Conservation (phyloP, 2,329 filamentous ascomycete species). For the Diaporthe ampelina region DNA sequence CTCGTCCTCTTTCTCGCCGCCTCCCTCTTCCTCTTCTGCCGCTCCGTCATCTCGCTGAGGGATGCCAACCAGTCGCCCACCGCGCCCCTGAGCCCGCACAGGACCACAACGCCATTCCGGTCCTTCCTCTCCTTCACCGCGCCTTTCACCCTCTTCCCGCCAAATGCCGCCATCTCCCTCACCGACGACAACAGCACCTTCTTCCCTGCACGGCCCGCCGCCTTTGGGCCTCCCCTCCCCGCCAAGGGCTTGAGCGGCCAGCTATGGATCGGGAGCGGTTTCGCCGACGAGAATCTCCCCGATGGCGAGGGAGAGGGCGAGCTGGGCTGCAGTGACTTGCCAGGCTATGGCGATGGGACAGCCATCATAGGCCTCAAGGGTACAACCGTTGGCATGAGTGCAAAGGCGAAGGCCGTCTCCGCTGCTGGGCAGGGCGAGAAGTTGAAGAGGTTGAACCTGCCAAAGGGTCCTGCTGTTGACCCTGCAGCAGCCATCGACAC, state of each 20-base stretch:
- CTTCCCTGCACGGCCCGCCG: slow-evolving; percentile 92
- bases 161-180: slow-evolving; percentile 94
- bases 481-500: slow-evolving; percentile 45
- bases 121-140: slow-evolving; percentile 79
- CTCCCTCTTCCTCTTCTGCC: slow-evolving; percentile 68
- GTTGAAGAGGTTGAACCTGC: slow-evolving; percentile 53
- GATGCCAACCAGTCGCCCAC: slow-evolving; percentile 43
- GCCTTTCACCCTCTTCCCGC: slow-evolving; percentile 91
- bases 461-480: slow-evolving; percentile 50
- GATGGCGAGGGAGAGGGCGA: slow-evolving; percentile 81
- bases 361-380: slow-evolving; percentile 54
- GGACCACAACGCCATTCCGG: slow-evolving; percentile 56
- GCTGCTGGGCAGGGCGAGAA: slow-evolving; percentile 50
- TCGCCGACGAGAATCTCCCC: slow-evolving; percentile 81
- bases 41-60: slow-evolving; percentile 61
- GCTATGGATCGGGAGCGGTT: slow-evolving; percentile 93
- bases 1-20: slow-evolving; percentile 67
- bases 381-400: slow-evolving; percentile 55
- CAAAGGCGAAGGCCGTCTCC: slow-evolving; percentile 51
- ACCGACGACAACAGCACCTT: slow-evolving; percentile 99
- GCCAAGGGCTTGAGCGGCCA: slow-evolving; percentile 85
- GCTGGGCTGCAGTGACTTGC: slow-evolving; percentile 94
- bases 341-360: slow-evolving; percentile 82
- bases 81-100: slow-evolving; percentile 45
- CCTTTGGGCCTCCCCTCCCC: slow-evolving; percentile 87